Evolutionary conservation across 768 basidiomycete genomes (phyloP), one percentile per base, ranked within the genome.

Genomic region (Tremella mesenterica): DNA sequence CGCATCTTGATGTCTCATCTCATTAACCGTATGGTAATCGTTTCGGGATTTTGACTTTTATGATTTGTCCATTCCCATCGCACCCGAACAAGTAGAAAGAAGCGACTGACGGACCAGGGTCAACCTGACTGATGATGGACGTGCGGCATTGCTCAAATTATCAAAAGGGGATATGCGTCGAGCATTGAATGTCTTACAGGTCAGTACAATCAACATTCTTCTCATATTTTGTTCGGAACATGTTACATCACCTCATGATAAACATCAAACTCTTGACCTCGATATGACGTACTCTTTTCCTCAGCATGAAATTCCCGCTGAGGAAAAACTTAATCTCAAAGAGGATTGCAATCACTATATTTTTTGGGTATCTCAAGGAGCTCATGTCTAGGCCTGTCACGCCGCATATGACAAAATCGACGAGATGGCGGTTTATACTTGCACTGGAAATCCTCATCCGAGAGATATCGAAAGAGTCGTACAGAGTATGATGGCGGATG

Each of bases 381-480:
- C 28, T 48, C 29, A n/a, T 30, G 47, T 1, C 9, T 50, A 77
- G 76, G 95, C 95, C 0, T 99, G 95, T 67, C 90, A 97, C 71
- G 92, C 95, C 14, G 95, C 93, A 3, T 99, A 96, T 70, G 88
- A 92, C 38, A 72, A 80, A 9, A 83, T 84, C 28, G 86, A 87
- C 52, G 92, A 96, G 75, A 82, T 83, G 0, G 90, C 95, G 58
- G 82, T 99, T 21, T 99, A 97, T 73, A 88, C 85, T 60, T 97
- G 93, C 72, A 97, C 95, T 0, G 95, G 95, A 34, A 92, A 84
- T 61, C 95, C 95, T 18, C 91, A 96, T 70, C 95, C 95, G 0
- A 80, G 81, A 25, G 95, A 99, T 74, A 89, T 99, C 43, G 89
- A 92, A 68, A 81, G 82, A 10, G 86, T 99, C 34, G 88, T 97